phyloP scores from a whole-genome alignment of 345 rosid genomes.

The Eucalyptus tenuipes region DNA sequence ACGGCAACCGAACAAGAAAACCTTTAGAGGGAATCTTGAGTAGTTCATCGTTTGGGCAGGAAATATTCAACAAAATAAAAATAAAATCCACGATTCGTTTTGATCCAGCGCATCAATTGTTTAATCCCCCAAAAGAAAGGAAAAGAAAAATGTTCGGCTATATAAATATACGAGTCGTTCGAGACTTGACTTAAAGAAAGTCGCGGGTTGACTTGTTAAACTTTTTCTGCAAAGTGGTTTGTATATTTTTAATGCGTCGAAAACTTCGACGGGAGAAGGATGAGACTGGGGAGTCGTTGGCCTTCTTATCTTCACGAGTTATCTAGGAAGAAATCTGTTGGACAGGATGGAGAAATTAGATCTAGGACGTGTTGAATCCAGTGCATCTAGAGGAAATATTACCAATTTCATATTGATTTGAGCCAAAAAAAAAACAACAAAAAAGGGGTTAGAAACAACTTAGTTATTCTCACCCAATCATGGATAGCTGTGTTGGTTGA shows the following conservation, averaged over 20 bases:
- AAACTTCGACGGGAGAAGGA: rapidly evolving
- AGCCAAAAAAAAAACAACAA: background rate
- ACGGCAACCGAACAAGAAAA: background rate
- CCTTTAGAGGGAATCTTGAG: background rate
- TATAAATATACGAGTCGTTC: background rate
- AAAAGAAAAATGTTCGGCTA: background rate
- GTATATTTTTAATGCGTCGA: background rate
- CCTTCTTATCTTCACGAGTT: background rate
- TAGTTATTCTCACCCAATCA: background rate
- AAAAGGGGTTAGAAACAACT: background rate
- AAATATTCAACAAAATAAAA: background rate
- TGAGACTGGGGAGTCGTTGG: background rate
- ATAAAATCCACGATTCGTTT: background rate
- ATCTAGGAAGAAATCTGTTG: background rate
- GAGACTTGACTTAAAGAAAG: background rate
- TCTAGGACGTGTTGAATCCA: background rate
- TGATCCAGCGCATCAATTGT: background rate
- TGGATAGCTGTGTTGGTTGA: no score
- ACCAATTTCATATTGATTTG: background rate
- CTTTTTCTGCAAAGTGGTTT: background rate
- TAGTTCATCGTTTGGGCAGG: background rate
- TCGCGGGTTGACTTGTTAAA: background rate
- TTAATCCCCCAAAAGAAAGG: background rate
- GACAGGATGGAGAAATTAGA: background rate
- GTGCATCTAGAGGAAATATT: background rate